Percentiles rank a stretch among this genome's conserved stretches.
Evolutionary conservation across 2,329 filamentous ascomycete species (phyloP).

Genomic region (Mycocentrospora acerina): DNA sequence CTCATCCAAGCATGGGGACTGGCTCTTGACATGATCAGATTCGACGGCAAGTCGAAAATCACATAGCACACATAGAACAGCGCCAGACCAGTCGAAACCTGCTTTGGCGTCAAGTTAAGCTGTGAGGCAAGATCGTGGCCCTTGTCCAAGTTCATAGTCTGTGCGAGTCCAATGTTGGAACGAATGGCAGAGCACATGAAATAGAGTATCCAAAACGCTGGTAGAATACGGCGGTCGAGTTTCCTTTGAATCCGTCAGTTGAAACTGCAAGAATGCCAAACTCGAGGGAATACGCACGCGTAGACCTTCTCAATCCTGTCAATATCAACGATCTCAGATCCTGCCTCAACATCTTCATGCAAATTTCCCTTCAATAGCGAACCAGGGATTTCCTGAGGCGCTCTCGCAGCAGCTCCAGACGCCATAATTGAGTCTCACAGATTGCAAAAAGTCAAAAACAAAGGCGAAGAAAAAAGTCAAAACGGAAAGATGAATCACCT

Average conservation of each 20-base stretch:
- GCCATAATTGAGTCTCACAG: constrained; percentile 18
- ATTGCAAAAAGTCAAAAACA: neutral
- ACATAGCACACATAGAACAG: constrained; percentile 94
- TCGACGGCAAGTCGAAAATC: constrained; percentile 84
- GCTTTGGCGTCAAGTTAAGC: constrained; percentile 68
- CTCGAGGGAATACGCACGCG: constrained; percentile 24
- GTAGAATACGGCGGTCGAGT: constrained; percentile 60
- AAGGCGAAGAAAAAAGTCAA: constrained; percentile 6
- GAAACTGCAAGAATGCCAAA: neutral
- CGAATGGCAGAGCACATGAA: constrained; percentile 90
- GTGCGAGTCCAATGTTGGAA: constrained; percentile 88
- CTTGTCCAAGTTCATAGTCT: constrained; percentile 79
- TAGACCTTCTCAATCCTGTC: constrained; percentile 42
- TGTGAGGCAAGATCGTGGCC: constrained; percentile 75
- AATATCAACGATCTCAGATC: constrained; percentile 34
- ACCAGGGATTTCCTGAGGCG: constrained; percentile 10
- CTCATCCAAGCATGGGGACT: constrained; percentile 91
- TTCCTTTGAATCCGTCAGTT: constrained; percentile 45
- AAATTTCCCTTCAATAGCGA: constrained; percentile 26
- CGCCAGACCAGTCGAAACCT: constrained; percentile 81
- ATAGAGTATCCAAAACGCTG: constrained; percentile 87
- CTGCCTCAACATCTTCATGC: constrained; percentile 37
- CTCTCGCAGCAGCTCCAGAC: constrained; percentile 14
- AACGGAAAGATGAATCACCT: neutral
- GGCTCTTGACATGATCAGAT: constrained; percentile 81